Conservation (phyloP, 2,329 filamentous ascomycete species). For the Decorospora gaudefroyi region DNA sequence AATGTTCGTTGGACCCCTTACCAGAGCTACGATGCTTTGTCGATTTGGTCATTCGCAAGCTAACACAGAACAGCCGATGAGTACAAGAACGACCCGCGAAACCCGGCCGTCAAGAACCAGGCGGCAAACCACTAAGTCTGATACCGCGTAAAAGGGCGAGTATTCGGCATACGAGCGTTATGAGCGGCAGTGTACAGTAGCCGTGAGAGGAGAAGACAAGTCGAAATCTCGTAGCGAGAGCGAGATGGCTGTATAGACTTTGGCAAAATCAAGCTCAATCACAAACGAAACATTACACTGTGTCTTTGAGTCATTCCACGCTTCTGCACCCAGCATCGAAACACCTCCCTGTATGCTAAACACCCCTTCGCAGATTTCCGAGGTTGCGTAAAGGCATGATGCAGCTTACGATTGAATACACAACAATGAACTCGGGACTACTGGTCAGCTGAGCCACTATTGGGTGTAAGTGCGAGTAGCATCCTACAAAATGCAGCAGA, state of each 20-base stretch:
- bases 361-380: too few species aligned
- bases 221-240: constrained; percentile 19
- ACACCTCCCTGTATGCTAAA: too few species aligned
- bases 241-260: constrained; percentile 44
- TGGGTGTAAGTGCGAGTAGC: too few species aligned
- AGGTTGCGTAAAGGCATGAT: too few species aligned
- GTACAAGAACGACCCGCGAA: constrained; percentile 96
- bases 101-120: constrained; percentile 59
- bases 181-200: constrained; percentile 46
- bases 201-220: constrained; percentile 26
- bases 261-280: constrained; percentile 23
- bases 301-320: background rate
- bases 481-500: too few species aligned
- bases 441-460: too few species aligned
- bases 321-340: too few species aligned
- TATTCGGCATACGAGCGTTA: constrained; percentile 23
- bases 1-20: constrained; percentile 64
- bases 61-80: constrained; percentile 70
- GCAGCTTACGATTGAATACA: too few species aligned
- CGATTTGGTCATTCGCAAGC: constrained; percentile 10
- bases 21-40: background rate
- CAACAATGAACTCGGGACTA: too few species aligned
- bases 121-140: constrained; percentile 38
- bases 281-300: constrained; percentile 4
- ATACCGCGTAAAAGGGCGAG: constrained; percentile 18